phyloP scores from a whole-genome alignment of 768 basidiomycete genomes.

The Leucocoprinus birnbaumii region DNA sequence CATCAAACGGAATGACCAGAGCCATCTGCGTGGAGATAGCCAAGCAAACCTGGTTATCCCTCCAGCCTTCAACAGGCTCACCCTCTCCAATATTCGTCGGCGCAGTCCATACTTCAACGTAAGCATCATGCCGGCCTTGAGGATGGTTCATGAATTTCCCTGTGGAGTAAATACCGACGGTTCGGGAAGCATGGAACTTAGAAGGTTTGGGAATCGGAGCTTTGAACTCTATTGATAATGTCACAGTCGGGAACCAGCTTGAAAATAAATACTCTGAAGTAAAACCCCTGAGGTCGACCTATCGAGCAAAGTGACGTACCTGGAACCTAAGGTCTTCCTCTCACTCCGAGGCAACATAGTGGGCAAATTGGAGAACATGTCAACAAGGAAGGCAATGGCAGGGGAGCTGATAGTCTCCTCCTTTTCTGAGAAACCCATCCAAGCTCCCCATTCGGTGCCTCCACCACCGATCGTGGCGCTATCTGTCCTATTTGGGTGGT shows the following conservation, averaged over 20 bases:
- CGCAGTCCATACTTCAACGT: constrained; percentile 66
- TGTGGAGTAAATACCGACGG: constrained; percentile 53
- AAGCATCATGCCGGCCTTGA: constrained; percentile 53
- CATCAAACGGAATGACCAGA: constrained; percentile 40
- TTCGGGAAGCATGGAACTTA: constrained; percentile 39
- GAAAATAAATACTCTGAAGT: not conserved
- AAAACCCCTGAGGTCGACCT: not conserved
- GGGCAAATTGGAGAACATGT: constrained; percentile 46
- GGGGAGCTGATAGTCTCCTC: constrained; percentile 44
- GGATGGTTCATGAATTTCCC: constrained; percentile 53
- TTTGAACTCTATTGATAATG: constrained; percentile 62
- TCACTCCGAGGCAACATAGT: constrained; percentile 44
- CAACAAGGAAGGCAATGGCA: constrained; percentile 54
- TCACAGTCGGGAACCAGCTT: constrained; percentile 67
- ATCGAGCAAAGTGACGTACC: not conserved
- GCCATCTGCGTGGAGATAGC: constrained; percentile 63
- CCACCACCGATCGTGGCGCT: constrained; percentile 45
- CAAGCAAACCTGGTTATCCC: constrained; percentile 61
- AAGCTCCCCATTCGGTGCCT: constrained; percentile 56
- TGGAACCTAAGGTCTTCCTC: constrained; percentile 34
- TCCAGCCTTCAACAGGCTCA: constrained; percentile 43
- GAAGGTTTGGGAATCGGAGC: constrained; percentile 48
- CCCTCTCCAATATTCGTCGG: constrained; percentile 53
- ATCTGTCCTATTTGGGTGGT: constrained; percentile 34
- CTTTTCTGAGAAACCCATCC: constrained; percentile 44